Conservation (phyloP, 2,329 filamentous ascomycete species). For the Akanthomyces uredinophilus region DNA sequence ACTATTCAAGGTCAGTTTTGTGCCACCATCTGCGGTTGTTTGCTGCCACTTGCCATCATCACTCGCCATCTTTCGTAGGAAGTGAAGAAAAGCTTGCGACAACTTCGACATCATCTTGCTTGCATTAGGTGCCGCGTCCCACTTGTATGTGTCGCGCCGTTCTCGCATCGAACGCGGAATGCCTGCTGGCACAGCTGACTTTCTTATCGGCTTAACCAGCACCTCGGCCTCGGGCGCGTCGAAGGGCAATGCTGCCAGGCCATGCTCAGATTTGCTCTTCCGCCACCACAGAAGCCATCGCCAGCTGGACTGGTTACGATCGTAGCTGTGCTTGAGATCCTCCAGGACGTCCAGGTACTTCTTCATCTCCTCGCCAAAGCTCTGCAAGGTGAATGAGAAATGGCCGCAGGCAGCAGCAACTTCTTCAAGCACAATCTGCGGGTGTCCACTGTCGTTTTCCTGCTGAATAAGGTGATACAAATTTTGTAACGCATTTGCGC, state of each 20-base stretch:
- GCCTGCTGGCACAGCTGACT: conserved; percentile 43
- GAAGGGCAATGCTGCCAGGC: conserved; percentile 20
- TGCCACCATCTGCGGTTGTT: too few relatives aligned
- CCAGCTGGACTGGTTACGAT: conserved; percentile 62
- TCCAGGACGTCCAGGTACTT: conserved; percentile 74
- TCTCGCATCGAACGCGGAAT: conserved; percentile 44
- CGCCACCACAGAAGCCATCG: conserved; percentile 74
- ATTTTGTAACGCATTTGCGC: conserved; percentile 65
- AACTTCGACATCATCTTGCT: conserved; percentile 34
- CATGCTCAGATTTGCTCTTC: not conserved
- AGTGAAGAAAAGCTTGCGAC: conserved; percentile 38
- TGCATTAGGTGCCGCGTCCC: conserved; percentile 41
- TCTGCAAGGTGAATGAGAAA: conserved; percentile 81
- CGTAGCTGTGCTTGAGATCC: conserved; percentile 66
- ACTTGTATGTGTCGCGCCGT: conserved; percentile 42
- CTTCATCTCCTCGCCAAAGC: conserved; percentile 81
- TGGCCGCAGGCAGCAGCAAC: conserved; percentile 89
- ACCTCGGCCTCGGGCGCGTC: conserved; percentile 30
- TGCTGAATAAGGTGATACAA: conserved; percentile 72
- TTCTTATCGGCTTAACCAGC: conserved; percentile 37
- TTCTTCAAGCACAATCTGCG: conserved; percentile 85
- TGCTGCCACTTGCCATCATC: conserved; percentile 41
- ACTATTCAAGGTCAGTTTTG: conserved; percentile 28
- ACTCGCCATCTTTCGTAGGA: conserved; percentile 38
- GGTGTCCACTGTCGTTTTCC: conserved; percentile 56